These are phyloP conservation scores for Lactarius sp. DNA, from an alignment of 768 basidiomycete genomes.

Conservation along the genomic window DNA sequence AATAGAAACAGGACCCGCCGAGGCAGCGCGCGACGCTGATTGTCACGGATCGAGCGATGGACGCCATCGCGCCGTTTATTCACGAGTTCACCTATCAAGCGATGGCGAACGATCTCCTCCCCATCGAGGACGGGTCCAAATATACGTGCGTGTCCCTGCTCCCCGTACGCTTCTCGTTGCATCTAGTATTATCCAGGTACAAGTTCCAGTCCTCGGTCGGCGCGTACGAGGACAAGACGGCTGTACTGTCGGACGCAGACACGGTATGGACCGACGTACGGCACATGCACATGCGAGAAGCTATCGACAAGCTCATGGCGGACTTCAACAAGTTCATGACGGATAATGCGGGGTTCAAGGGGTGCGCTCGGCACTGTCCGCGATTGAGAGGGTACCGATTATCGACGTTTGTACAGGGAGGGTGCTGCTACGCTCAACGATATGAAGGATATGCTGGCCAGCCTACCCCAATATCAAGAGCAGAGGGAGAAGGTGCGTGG, in stretches of 20 bases:
- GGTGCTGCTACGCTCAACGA: conserved; percentile 88
- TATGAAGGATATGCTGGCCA: conserved; percentile 99
- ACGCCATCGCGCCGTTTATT: conserved; percentile 80
- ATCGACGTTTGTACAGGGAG: conserved; percentile 41
- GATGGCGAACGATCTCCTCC: conserved; percentile 93
- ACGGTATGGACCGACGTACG: conserved; percentile 88
- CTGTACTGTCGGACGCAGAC: conserved; percentile 81
- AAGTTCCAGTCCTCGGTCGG: conserved; percentile 90
- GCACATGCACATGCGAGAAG: conserved; percentile 98
- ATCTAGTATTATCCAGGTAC: conserved; percentile 50
- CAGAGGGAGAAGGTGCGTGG: conserved; percentile 79
- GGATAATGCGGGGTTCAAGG: conserved; percentile 93
- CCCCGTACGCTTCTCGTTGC: background rate
- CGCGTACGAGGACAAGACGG: conserved; percentile 82
- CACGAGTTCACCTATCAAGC: conserved; percentile 99
- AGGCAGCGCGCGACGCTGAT: conserved; percentile 77
- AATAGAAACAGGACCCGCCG: conserved; percentile 31
- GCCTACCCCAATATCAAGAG: conserved; percentile 89
- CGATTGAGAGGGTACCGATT: background rate
- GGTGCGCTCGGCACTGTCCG: conserved; percentile 42
- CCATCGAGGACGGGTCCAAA: conserved; percentile 77
- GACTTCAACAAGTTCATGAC: conserved; percentile 93
- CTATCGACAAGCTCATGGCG: conserved; percentile 93
- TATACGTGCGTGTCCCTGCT: conserved; percentile 62
- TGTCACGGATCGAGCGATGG: conserved; percentile 96